Evolutionary conservation across 176 grass and related monocot species (phyloP), one percentile per base, ranked within the genome.

Genomic region (Juncus effusus): DNA sequence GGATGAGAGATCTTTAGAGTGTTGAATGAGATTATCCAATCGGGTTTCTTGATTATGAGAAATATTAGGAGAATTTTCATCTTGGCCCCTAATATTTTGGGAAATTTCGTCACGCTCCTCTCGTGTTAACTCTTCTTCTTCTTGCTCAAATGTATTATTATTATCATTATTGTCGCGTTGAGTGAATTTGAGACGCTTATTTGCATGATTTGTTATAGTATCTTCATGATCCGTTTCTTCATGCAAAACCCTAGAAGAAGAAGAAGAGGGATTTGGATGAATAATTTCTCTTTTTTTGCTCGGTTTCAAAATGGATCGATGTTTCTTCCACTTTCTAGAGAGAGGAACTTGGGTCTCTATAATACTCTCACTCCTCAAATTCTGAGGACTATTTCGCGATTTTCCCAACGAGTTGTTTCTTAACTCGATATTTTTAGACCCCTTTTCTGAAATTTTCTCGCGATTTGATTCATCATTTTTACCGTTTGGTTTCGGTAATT

Each of bases 261-360:
- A 62, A 88, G 79, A 47, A 47, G 40, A 77, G 74, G 69, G 75
- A 77, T 75, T 72, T 80, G 0, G 19, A 28, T 28, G 19, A 28
- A 28, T 28, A 28, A 28, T 57, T 72, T 55, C 51, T 44, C 54
- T 58, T 50, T 38, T 65, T 57, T 69, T 89, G 12, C 78, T 64
- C 67, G 62, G 82, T 82, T 84, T 93, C 61, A 76, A 63, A 3
- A 76, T 11, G 61, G 81, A 84, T 69, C 89, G 83, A 10, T 87
- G 73, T 19, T 93, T 99, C 42, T 74, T 78, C 38, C 89, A 84
- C 54, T 74, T 89, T 69, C 74, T 89, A 61, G 61, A 87, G 38
- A 74, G 53, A 55, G 64, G 51, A 28, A 28, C 19, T 28, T 28
- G 19, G 19, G 19, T 28, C 19, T 28, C 19, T 28, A 28, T 28